Evolutionary conservation across 495 filamentous ascomycete genomes (phyloP).

Genomic region (Penicillium atrosanguineum): DNA sequence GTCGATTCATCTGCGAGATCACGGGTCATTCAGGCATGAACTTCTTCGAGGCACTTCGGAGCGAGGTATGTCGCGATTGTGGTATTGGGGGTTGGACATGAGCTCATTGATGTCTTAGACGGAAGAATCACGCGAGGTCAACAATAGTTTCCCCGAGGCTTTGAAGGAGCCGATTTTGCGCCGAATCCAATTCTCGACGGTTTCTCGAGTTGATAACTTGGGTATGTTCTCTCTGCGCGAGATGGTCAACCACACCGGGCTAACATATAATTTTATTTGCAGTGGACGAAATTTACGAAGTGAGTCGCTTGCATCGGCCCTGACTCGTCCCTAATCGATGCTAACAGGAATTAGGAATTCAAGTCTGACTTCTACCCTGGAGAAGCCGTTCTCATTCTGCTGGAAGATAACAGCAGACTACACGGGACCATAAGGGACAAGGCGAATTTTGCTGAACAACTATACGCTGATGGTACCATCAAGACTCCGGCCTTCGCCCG

Average conservation of each 20-base stretch:
- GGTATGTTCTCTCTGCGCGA: conserved; percentile 48
- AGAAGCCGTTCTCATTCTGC: conserved; percentile 73
- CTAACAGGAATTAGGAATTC: conserved; percentile 69
- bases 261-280: conserved; percentile 16
- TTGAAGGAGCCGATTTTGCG: conserved; percentile 88
- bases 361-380: conserved; percentile 92
- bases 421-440: conserved; percentile 84
- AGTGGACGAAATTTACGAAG: conserved; percentile 70
- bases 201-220: conserved; percentile 87
- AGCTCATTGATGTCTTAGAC: conserved; percentile 47
- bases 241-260: not conserved
- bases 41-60: conserved; percentile 92
- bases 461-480: conserved; percentile 62
- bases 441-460: conserved; percentile 65
- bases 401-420: conserved; percentile 66
- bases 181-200: conserved; percentile 85
- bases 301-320: conserved; percentile 26
- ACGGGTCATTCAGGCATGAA: conserved; percentile 88
- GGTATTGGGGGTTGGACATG: not conserved
- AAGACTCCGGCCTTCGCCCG: conserved; percentile 66
- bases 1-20: conserved; percentile 90
- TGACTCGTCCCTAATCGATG: not conserved
- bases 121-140: conserved; percentile 82
- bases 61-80: conserved; percentile 66
- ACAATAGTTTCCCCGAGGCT: conserved; percentile 85